A percentile compares a stretch with the other conserved stretches of the same genome.
Evolutionary conservation across 2,329 filamentous ascomycete genomes (phyloP).

Genomic region (Zymoseptoria ardabiliae): DNA sequence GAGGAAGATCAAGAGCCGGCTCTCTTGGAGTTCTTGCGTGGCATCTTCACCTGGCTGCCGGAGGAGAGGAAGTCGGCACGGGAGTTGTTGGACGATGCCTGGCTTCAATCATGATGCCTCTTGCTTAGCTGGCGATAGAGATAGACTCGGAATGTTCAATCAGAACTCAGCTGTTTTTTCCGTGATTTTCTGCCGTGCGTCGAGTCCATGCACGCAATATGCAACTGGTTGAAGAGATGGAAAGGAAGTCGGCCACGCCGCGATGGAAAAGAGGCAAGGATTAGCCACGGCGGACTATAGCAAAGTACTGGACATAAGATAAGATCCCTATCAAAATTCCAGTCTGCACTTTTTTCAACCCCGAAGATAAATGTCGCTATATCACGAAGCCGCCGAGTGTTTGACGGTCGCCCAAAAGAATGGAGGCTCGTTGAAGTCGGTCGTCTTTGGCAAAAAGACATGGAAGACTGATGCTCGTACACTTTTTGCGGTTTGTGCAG

Average conservation of each 20-base stretch:
- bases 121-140: background rate
- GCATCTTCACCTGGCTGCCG: background rate
- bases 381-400: constrained; percentile 79
- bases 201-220: background rate
- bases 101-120: background rate
- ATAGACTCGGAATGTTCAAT: background rate
- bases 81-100: background rate
- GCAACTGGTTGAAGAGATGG: background rate
- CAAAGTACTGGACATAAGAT: background rate
- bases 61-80: background rate
- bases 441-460: constrained; percentile 66
- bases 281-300: background rate
- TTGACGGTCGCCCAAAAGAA: constrained; percentile 56
- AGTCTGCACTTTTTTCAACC: background rate
- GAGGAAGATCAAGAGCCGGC: background rate
- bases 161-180: background rate
- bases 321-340: background rate
- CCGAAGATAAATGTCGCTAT: constrained; percentile 67
- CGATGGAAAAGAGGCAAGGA: background rate
- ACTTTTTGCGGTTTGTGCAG: constrained; percentile 78
- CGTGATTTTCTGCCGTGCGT: background rate
- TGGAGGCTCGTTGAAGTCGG: constrained; percentile 79
- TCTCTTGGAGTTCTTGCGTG: background rate
- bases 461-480: constrained; percentile 73
- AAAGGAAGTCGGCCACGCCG: background rate